Evolutionary conservation across 345 rosid species (phyloP).

Genomic region (Laguncularia racemosa): DNA sequence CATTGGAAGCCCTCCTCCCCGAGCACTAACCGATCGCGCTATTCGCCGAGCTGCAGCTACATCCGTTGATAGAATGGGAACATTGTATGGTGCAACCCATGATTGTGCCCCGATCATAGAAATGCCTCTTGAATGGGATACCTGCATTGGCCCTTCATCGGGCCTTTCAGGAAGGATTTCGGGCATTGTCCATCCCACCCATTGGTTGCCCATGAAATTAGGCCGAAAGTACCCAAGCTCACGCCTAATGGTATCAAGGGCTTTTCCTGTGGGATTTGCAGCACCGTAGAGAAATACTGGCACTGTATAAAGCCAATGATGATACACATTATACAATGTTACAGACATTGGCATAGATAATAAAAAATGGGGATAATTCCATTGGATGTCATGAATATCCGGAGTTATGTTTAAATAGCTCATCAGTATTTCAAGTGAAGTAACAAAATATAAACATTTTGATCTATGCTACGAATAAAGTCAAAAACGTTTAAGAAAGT

Average conservation of each 20-base stretch:
- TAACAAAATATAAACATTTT: no score
- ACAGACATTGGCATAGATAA: background rate
- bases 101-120: slow-evolving; percentile 47
- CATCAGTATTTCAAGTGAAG: no score
- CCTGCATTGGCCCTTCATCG: slow-evolving; percentile 36
- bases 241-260: slow-evolving; percentile 45
- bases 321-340: background rate
- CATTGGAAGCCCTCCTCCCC: slow-evolving; percentile 58
- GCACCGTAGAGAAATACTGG: slow-evolving; percentile 50
- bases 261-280: slow-evolving; percentile 52
- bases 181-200: slow-evolving; percentile 41
- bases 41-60: slow-evolving; percentile 30
- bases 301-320: slow-evolving; percentile 22
- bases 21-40: slow-evolving; percentile 51
- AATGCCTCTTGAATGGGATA: slow-evolving; percentile 35
- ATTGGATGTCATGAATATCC: no score
- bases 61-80: slow-evolving; percentile 44
- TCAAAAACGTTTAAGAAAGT: no score
- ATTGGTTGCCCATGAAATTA: slow-evolving; percentile 46
- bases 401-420: no score
- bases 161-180: slow-evolving; percentile 31
- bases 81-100: slow-evolving; percentile 42
- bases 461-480: no score
- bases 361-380: no score
- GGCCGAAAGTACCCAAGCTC: slow-evolving; percentile 60